Conservation (phyloP, 108 stramenopile genomes). For the Skeletonema menzelii region DNA sequence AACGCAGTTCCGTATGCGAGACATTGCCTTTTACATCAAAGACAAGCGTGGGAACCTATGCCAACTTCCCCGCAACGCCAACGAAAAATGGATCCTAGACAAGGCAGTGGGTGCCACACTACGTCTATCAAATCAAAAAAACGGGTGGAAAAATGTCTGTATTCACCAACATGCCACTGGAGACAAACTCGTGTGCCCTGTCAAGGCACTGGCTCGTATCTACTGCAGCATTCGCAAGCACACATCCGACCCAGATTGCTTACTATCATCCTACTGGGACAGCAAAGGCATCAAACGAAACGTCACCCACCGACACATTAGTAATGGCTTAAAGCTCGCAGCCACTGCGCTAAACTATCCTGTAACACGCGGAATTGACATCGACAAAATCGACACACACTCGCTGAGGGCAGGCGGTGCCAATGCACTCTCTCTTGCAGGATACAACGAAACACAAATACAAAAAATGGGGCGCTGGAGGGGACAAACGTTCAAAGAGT, state of each 20-base stretch:
- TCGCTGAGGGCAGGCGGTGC: slow-evolving; percentile 7
- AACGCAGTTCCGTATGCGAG: neutral
- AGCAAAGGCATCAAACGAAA: neutral
- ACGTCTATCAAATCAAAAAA: neutral
- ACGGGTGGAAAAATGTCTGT: slow-evolving; percentile 10
- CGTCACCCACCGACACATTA: neutral
- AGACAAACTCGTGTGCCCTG: slow-evolving; percentile 3
- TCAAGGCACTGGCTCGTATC: neutral
- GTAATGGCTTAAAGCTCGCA: neutral
- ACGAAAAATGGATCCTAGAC: neutral
- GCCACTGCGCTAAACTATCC: neutral
- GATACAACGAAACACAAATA: neutral
- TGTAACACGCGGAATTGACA: neutral
- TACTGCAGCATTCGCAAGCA: neutral
- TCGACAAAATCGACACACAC: slow-evolving; percentile 2
- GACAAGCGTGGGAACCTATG: neutral
- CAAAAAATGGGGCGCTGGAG: slow-evolving; percentile 13
- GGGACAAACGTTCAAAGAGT: slow-evolving; percentile 5
- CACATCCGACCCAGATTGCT: neutral
- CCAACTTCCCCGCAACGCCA: neutral
- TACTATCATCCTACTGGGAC: slow-evolving; percentile 3
- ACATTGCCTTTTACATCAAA: slow-evolving; percentile 1
- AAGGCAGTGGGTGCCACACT: neutral
- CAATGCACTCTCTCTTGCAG: slow-evolving; percentile 4
- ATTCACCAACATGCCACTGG: slow-evolving; percentile 11